Percentiles rank a stretch among this genome's conserved stretches.
Evolutionary conservation across 2,329 filamentous ascomycete species (phyloP).

Genomic region (Colletotrichum theobromicola): DNA sequence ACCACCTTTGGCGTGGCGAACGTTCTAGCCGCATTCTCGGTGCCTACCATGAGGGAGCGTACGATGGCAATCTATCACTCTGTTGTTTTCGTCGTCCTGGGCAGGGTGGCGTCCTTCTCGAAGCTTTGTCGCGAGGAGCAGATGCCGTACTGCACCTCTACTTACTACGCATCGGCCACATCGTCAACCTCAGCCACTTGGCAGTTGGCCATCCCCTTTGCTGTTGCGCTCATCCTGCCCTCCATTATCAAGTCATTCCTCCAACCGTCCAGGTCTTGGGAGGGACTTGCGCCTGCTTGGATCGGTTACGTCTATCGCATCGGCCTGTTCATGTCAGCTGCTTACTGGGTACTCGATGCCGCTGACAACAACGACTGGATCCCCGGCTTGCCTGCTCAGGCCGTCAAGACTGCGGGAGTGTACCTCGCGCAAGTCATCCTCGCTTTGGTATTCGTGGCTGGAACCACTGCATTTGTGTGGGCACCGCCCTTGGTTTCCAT

Average conservation of each 20-base stretch:
- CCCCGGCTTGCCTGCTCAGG: conserved; percentile 58
- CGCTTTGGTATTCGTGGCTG: conserved; percentile 80
- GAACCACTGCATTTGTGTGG: conserved; percentile 85
- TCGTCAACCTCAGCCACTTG: conserved; percentile 93
- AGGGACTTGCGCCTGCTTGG: conserved; percentile 85
- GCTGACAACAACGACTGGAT: conserved; percentile 89
- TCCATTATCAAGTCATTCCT: conserved; percentile 82
- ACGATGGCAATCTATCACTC: conserved; percentile 86
- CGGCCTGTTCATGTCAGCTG: conserved; percentile 75
- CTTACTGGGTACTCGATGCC: conserved; percentile 89
- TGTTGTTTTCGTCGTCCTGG: conserved; percentile 78
- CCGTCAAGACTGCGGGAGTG: conserved; percentile 76
- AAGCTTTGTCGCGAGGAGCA: conserved; percentile 96
- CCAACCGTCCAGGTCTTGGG: conserved; percentile 81
- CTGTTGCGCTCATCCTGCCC: conserved; percentile 75
- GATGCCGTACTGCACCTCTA: conserved; percentile 95
- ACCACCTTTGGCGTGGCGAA: conserved; percentile 84
- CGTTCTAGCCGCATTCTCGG: conserved; percentile 75
- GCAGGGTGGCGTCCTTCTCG: conserved; percentile 82
- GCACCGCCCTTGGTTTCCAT: conserved; percentile 85
- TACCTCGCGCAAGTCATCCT: conserved; percentile 82
- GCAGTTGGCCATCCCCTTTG: conserved; percentile 83
- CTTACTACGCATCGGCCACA: conserved; percentile 90
- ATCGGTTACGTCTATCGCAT: conserved; percentile 80
- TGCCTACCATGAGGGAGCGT: conserved; percentile 69